These are phyloP conservation scores for Claviceps lovelessii DNA, from an alignment of 2,329 filamentous ascomycete genomes.

Conservation along the genomic window DNA sequence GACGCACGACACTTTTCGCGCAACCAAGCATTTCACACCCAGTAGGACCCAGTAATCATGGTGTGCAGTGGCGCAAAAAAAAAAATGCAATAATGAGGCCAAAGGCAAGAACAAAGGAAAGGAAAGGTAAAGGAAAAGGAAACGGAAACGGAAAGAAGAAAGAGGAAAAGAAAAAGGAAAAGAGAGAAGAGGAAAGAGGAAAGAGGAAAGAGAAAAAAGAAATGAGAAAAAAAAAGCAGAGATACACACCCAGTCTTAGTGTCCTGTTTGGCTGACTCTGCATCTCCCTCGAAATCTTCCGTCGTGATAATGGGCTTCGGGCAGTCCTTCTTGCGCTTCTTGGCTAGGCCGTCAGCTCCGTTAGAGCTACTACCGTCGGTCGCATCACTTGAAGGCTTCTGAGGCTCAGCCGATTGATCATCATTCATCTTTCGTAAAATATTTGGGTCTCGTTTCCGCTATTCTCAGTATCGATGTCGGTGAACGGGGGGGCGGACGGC, in stretches of 20 bases:
- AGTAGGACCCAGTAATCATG: not conserved
- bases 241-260: constrained; percentile 23
- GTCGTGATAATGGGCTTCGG: constrained; percentile 66
- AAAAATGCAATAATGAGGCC: not conserved
- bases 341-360: constrained; percentile 23
- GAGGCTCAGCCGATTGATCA: constrained; percentile 17
- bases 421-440: constrained; percentile 13
- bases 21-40: not conserved
- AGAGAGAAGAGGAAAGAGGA: not conserved
- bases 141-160: too few species aligned
- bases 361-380: constrained; percentile 12
- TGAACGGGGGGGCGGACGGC: not conserved
- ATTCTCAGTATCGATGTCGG: not conserved
- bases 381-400: constrained; percentile 14
- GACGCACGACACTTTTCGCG: not conserved
- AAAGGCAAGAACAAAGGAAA: not conserved
- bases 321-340: constrained; percentile 63
- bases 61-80: not conserved
- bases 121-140: too few species aligned
- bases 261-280: constrained; percentile 12
- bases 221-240: not conserved
- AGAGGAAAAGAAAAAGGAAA: not conserved
- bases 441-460: not conserved
- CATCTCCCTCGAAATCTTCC: constrained; percentile 23
- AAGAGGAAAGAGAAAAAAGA: not conserved